Evolutionary conservation across 2,329 filamentous ascomycete species (phyloP).

Genomic region (Calycina herbarum): DNA sequence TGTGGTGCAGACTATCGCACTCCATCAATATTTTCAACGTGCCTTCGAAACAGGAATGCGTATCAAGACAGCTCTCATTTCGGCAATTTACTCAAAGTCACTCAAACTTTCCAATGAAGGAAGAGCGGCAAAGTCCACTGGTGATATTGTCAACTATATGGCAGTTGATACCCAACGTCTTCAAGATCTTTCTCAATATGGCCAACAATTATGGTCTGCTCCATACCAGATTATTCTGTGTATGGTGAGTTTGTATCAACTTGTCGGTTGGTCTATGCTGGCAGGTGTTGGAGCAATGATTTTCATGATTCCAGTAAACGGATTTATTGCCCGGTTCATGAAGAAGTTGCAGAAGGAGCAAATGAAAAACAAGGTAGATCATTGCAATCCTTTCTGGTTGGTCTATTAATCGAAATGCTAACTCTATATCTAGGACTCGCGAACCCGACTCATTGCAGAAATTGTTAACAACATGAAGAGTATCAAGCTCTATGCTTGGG

Average conservation of each 20-base stretch:
- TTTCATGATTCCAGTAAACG: conserved; percentile 95
- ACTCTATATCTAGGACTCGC: conserved; percentile 56
- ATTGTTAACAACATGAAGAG: conserved; percentile 99
- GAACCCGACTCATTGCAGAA: conserved; percentile 91
- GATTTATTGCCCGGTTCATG: conserved; percentile 87
- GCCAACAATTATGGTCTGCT: conserved; percentile 93
- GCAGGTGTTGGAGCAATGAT: conserved; percentile 95
- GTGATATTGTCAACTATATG: conserved; percentile 99
- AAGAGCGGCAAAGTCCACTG: conserved; percentile 82
- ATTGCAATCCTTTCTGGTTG: not conserved
- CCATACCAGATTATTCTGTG: conserved; percentile 95
- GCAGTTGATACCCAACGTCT: conserved; percentile 95
- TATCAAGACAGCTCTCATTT: conserved; percentile 86
- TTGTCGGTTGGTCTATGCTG: conserved; percentile 95
- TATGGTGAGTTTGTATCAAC: conserved; percentile 91
- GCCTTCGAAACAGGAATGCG: conserved; percentile 96
- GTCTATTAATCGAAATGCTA: not conserved
- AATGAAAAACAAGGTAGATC: conserved; percentile 86
- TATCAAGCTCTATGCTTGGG: conserved; percentile 98
- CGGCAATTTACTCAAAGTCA: conserved; percentile 90
- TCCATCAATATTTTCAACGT: conserved; percentile 97
- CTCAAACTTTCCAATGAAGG: conserved; percentile 91
- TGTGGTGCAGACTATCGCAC: conserved; percentile 79
- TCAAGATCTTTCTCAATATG: conserved; percentile 92
- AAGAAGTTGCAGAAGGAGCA: conserved; percentile 92